Evolutionary conservation across 441 rosid species (phyloP).

Genomic region (Manihot esculenta): DNA sequence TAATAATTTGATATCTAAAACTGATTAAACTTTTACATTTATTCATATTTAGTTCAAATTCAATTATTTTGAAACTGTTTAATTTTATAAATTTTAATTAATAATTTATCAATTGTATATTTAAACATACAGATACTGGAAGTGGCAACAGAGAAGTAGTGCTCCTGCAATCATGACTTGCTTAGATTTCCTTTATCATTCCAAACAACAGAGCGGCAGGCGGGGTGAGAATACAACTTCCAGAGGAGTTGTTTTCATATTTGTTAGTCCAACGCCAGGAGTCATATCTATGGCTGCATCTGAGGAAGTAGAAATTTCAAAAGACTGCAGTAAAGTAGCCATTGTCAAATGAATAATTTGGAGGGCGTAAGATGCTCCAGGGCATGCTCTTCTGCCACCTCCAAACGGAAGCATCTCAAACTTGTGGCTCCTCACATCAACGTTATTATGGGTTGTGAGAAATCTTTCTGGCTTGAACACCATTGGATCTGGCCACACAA

Average conservation of each 20-base stretch:
- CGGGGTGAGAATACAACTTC: constrained; percentile 40
- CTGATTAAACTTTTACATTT: too few species aligned
- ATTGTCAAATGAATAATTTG: constrained; percentile 32
- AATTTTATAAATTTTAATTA: too few species aligned
- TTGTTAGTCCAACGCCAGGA: constrained; percentile 32
- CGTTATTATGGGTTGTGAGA: constrained; percentile 25
- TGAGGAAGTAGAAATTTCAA: constrained; percentile 21
- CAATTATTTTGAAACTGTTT: too few species aligned
- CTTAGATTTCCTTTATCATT: too few species aligned
- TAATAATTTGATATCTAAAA: too few species aligned
- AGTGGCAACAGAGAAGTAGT: too few species aligned
- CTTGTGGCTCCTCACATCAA: constrained; percentile 32
- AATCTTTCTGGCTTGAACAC: constrained; percentile 45
- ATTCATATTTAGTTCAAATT: too few species aligned
- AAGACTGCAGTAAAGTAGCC: constrained; percentile 37
- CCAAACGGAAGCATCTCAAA: constrained; percentile 43
- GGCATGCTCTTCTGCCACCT: constrained; percentile 36
- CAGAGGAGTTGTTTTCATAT: constrained; percentile 30
- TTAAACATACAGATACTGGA: too few species aligned
- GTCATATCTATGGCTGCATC: constrained; percentile 33
- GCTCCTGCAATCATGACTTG: too few species aligned
- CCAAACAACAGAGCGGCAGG: constrained; percentile 11
- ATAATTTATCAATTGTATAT: too few species aligned
- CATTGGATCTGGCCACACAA: constrained; percentile 38
- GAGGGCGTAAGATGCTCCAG: constrained; percentile 27